A percentile compares a stretch with the other conserved stretches of the same genome.
These are phyloP conservation scores for Speleostelium caveatum DNA, from an alignment of 78 protist genomes.

Conservation along the genomic window DNA sequence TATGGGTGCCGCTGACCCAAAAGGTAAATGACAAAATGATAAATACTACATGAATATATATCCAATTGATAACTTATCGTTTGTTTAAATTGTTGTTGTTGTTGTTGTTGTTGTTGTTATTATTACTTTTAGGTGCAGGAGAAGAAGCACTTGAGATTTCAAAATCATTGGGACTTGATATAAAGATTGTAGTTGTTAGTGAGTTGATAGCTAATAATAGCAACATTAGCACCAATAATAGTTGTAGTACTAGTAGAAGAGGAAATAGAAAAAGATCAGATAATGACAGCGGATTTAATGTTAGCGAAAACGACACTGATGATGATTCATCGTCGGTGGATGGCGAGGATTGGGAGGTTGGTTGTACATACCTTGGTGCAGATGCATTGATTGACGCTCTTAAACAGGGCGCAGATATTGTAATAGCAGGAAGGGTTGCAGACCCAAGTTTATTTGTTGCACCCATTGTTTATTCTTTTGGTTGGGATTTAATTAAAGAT, in stretches of 20 bases:
- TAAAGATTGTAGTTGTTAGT: constrained; percentile 40
- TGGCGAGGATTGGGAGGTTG: constrained; percentile 66
- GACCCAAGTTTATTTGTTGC: constrained; percentile 74
- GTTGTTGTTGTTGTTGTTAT: no score
- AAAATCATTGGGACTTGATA: constrained; percentile 32
- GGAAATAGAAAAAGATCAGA: not conserved
- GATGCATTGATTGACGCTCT: constrained; percentile 69
- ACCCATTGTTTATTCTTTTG: constrained; percentile 63
- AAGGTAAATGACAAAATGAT: not conserved
- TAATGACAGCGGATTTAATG: constrained; percentile 41
- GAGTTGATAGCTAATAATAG: not conserved
- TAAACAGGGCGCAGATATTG: constrained; percentile 56
- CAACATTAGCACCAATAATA: not conserved
- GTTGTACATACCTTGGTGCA: constrained; percentile 76
- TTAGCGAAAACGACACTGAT: constrained; percentile 8
- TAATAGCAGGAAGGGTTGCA: constrained; percentile 80
- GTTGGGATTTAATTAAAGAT: constrained; percentile 70
- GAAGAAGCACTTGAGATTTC: constrained; percentile 68
- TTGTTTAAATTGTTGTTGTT: no score
- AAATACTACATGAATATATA: no score
- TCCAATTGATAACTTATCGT: no score
- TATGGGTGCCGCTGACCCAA: constrained; percentile 80
- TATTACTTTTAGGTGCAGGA: constrained; percentile 70
- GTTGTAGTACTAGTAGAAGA: not conserved
- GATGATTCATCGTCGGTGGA: constrained; percentile 14